Base-by-base conservation (phyloP, 306 rosid species). In the Canavalia ensiformis region DNA sequence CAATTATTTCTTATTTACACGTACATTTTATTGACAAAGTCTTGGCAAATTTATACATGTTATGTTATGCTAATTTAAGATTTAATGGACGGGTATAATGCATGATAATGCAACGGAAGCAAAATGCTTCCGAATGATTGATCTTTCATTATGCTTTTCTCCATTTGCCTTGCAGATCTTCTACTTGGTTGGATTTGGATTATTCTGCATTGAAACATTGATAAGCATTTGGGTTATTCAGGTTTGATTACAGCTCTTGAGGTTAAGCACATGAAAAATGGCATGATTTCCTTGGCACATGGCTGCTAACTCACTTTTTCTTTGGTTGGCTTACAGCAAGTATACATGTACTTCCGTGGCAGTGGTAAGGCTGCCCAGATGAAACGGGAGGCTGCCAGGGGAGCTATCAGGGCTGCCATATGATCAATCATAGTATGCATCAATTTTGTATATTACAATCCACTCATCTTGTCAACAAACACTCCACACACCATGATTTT, bases 301-400 rank as follows among this genome's bases (percentile, higher is more conserved):
- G 68, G 39, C 9, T 55, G 11, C 60, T 83, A 37, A 57, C 56
- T 83, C 44, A 57, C 56, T 4, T 11, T 11, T 75, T 66, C 47
- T 28, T 76, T 78, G 75, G 57, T 77, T 76, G 10, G 3, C 12
- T 29, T 72, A 54, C 98, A 94, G 95, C 98, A 91, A 94, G 97
- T 91, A 51, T 94, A 91, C 87, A 89, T 91, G 98, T 94, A 94
- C 80, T 94, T 94, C 92, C 90, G 98, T n/a, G 98, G 98, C 79
- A 94, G 98, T n/a, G 97, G 97, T 35, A 94, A 88, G 80, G 94
- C 95, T 31, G 94, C 95, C 7, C 88, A 94, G 87, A 82, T 91
- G 95, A 94, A 89, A 84, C 88, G 82, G 0, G 97, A 90, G 18
- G 98, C 88, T 29, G 97, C 98, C 34, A 90, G 95, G 74, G 92